phyloP scores from a whole-genome alignment of 352 stramenopile species.

The Phytophthora megakarya region DNA sequence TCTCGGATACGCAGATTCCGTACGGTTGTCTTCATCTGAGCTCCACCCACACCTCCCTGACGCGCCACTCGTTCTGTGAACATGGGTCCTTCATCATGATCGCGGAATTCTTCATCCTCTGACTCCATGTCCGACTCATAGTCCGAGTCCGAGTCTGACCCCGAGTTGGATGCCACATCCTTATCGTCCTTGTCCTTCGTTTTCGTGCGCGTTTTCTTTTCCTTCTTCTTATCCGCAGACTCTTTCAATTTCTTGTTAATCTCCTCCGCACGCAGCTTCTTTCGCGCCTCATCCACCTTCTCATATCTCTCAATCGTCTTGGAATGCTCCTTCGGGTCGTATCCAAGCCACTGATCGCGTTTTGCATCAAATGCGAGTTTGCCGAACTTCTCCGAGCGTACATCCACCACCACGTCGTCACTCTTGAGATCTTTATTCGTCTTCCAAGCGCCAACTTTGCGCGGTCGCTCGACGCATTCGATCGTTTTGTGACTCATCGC shows the following conservation, averaged over 20 bases:
- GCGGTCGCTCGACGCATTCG: slow-evolving; percentile 93
- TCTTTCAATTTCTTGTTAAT: slow-evolving; percentile 77
- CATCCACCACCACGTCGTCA: slow-evolving; percentile 87
- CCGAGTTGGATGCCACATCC: slow-evolving; percentile 39
- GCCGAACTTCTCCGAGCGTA: slow-evolving; percentile 88
- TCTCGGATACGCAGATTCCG: slow-evolving; percentile 99
- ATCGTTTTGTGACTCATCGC: slow-evolving; percentile 92
- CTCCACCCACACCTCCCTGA: slow-evolving; percentile 96
- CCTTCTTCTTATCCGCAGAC: slow-evolving; percentile 46
- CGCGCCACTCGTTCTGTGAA: slow-evolving; percentile 94
- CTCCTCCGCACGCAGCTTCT: slow-evolving; percentile 81
- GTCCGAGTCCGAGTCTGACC: slow-evolving; percentile 91
- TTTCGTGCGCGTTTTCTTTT: slow-evolving; percentile 34
- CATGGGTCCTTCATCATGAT: slow-evolving; percentile 92
- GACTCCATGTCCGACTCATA: slow-evolving; percentile 89
- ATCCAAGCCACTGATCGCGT: slow-evolving; percentile 97
- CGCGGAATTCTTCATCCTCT: slow-evolving; percentile 92
- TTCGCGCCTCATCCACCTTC: slow-evolving; percentile 79
- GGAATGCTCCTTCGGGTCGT: slow-evolving; percentile 82
- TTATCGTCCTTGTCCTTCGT: slow-evolving; percentile 26
- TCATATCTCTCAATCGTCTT: slow-evolving; percentile 83
- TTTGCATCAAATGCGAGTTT: slow-evolving; percentile 98
- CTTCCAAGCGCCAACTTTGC: slow-evolving; percentile 93
- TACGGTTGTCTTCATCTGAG: slow-evolving; percentile 98
- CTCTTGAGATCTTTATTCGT: slow-evolving; percentile 88